phyloP scores from a whole-genome alignment of 306 rosid genomes.

The Begonia peltatifolia region DNA sequence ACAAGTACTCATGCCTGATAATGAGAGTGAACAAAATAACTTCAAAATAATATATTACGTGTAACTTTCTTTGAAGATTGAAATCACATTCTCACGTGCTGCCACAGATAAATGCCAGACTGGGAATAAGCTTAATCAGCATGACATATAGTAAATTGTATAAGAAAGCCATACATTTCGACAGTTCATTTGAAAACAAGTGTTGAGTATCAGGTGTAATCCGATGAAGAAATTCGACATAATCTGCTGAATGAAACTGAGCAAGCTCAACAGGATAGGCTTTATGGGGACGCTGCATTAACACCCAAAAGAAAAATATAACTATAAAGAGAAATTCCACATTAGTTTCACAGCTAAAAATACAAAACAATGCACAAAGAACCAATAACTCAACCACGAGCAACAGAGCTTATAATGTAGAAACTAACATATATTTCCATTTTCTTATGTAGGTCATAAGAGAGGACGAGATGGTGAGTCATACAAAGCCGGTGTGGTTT shows the following conservation, averaged over 20 bases:
- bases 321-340: neutral
- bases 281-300: conserved; percentile 89
- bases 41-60: neutral
- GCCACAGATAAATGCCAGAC: neutral
- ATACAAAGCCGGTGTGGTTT: conserved; percentile 96
- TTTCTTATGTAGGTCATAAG: conserved; percentile 87
- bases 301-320: conserved; percentile 1
- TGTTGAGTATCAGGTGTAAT: conserved; percentile 80
- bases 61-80: neutral
- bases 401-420: neutral
- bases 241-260: conserved; percentile 88
- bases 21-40: neutral
- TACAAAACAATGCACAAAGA: conserved; percentile 3
- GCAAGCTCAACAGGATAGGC: conserved; percentile 99
- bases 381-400: conserved; percentile 4
- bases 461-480: conserved; percentile 98
- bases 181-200: conserved; percentile 60
- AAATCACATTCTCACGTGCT: neutral
- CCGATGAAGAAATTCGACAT: conserved; percentile 90
- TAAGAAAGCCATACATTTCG: conserved; percentile 37
- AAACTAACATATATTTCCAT: conserved; percentile 93
- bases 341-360: neutral
- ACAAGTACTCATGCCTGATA: neutral
- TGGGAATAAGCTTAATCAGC: neutral
- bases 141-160: neutral